phyloP scores from a whole-genome alignment of 441 rosid species.

The Erodium chrysanthum region DNA sequence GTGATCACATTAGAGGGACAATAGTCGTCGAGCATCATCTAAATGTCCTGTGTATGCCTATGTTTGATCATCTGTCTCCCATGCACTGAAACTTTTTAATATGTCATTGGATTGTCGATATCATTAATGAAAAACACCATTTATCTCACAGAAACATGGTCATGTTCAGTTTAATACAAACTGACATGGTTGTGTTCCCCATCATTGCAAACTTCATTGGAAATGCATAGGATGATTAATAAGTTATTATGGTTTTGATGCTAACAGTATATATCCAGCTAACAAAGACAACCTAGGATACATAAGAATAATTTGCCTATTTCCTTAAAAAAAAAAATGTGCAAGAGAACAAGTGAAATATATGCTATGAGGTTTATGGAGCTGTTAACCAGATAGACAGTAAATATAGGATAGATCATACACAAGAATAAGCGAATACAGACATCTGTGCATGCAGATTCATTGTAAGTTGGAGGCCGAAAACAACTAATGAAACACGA shows the following conservation, averaged over 20 bases:
- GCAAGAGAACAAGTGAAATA: not conserved
- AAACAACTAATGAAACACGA: not conserved
- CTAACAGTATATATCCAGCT: not conserved
- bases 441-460: not conserved
- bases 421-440: not conserved
- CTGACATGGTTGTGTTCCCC: not conserved
- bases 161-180: constrained; percentile 7
- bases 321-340: not conserved
- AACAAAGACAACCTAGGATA: not conserved
- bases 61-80: too few relatives aligned
- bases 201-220: not conserved
- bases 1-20: too few relatives aligned
- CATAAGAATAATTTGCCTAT: not conserved
- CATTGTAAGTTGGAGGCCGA: not conserved
- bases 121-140: too few relatives aligned
- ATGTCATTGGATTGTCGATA: too few relatives aligned
- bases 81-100: too few relatives aligned
- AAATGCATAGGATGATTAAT: not conserved
- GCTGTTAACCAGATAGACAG: not conserved
- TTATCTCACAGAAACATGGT: too few relatives aligned
- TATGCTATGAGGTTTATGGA: not conserved
- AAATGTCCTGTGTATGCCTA: too few relatives aligned
- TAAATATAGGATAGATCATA: not conserved
- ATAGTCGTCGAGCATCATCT: too few relatives aligned
- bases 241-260: not conserved